A percentile compares a stretch with the other conserved stretches of the same genome.
phyloP scores from a whole-genome alignment of 2,329 filamentous ascomycete genomes.

The Ustulina deusta region DNA sequence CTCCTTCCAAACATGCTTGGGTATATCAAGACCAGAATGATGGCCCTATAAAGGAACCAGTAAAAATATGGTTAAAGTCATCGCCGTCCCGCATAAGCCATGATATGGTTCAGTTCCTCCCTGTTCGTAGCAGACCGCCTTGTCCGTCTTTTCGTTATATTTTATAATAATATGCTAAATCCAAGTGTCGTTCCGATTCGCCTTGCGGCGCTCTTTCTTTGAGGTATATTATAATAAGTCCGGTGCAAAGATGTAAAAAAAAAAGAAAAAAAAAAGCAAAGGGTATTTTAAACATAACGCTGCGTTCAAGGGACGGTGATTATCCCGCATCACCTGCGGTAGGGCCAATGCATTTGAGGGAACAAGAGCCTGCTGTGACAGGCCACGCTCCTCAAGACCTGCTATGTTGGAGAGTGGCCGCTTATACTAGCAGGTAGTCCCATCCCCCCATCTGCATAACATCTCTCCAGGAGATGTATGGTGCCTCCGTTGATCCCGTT shows the following conservation, averaged over 20 bases:
- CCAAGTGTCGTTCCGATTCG: conserved; percentile 51
- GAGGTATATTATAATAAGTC: conserved; percentile 47
- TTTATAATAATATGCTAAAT: conserved; percentile 46
- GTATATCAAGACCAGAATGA: conserved; percentile 48
- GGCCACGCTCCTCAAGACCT: conserved; percentile 53
- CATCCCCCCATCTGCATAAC: conserved; percentile 91
- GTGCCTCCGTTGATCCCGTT: conserved; percentile 58
- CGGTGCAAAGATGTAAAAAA: conserved; percentile 43
- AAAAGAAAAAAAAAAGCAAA: conserved; percentile 45
- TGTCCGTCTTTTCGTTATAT: conserved; percentile 45
- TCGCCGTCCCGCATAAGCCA: conserved; percentile 50
- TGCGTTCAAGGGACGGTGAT: conserved; percentile 51
- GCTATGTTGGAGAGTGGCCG: conserved; percentile 49
- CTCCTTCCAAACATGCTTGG: conserved; percentile 47
- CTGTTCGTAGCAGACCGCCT: conserved; percentile 40
- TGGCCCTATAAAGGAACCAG: conserved; percentile 19
- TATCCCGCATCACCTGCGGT: conserved; percentile 54
- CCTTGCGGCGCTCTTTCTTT: conserved; percentile 53
- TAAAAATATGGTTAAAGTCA: conserved; percentile 39
- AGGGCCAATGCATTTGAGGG: conserved; percentile 46
- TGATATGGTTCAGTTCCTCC: conserved; percentile 46
- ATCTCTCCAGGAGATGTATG: conserved; percentile 92
- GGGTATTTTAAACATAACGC: conserved; percentile 40
- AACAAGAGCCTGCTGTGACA: conserved; percentile 24
- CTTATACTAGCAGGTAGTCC: conserved; percentile 90